A percentile compares a stretch with the other conserved stretches of the same genome.
phyloP scores from a whole-genome alignment of 352 stramenopile species.

The Phytophthora lateralis region DNA sequence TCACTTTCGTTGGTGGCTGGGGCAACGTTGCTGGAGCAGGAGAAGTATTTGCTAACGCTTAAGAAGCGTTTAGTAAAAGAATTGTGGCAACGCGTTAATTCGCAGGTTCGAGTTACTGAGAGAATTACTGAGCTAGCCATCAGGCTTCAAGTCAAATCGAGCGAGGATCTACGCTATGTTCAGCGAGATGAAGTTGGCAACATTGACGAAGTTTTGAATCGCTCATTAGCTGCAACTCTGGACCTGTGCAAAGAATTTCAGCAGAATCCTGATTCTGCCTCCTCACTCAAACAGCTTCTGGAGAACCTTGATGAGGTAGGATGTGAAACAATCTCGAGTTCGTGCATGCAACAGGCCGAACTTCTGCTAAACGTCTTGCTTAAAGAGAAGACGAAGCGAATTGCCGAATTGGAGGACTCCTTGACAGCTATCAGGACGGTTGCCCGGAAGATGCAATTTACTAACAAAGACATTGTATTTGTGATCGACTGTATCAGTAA shows the following conservation, averaged over 20 bases:
- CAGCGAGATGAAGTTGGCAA: slow-evolving; percentile 30
- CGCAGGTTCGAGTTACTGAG: slow-evolving; percentile 38
- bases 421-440: slow-evolving; percentile 51
- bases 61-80: slow-evolving; percentile 46
- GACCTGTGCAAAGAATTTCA: slow-evolving; percentile 34
- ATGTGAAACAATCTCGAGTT: slow-evolving; percentile 25
- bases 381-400: slow-evolving; percentile 66
- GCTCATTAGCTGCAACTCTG: slow-evolving; percentile 17
- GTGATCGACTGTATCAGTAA: slow-evolving; percentile 30
- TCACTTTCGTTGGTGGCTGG: slow-evolving; percentile 39
- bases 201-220: slow-evolving; percentile 18
- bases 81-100: slow-evolving; percentile 46
- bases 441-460: slow-evolving; percentile 50
- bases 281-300: slow-evolving; percentile 23
- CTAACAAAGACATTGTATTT: slow-evolving; percentile 45
- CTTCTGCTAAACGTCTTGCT: slow-evolving; percentile 52
- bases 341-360: slow-evolving; percentile 42
- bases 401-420: slow-evolving; percentile 55
- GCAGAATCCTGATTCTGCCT: slow-evolving; percentile 26
- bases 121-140: slow-evolving; percentile 44
- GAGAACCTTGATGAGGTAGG: slow-evolving; percentile 15
- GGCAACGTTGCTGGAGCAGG: slow-evolving; percentile 57
- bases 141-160: slow-evolving; percentile 42
- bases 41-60: slow-evolving; percentile 44
- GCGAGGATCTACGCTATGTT: slow-evolving; percentile 54